Percentiles rank a stretch among this genome's conserved stretches.
Evolutionary conservation across 805 yeast genomes (phyloP).

Genomic region (Maudiozyma turicensis): DNA sequence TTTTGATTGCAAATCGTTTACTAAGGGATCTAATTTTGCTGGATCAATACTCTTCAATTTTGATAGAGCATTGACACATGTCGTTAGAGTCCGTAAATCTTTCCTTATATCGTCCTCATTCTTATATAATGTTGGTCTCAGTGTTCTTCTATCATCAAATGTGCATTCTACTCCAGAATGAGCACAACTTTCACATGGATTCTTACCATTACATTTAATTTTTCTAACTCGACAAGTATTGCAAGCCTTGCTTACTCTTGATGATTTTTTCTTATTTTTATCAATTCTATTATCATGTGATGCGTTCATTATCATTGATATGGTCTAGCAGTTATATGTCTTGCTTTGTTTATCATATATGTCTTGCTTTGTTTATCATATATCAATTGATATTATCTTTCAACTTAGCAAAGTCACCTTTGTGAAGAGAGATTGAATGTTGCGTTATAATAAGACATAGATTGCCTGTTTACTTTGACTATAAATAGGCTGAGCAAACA

Average conservation of each 20-base stretch:
- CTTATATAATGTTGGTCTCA: conserved; percentile 1
- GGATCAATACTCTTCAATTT: neutral
- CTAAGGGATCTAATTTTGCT: neutral
- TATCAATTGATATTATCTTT: too few relatives aligned
- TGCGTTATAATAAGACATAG: too few relatives aligned
- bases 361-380: too few relatives aligned
- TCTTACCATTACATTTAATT: conserved; percentile 46
- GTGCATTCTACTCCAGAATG: conserved; percentile 7
- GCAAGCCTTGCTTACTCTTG: conserved; percentile 35
- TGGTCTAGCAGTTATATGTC: neutral
- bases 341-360: too few relatives aligned
- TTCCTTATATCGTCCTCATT: conserved; percentile 3
- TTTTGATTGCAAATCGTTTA: conserved; percentile 2
- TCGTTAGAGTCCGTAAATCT: conserved; percentile 3
- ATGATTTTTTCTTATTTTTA: neutral
- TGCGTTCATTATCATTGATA: neutral
- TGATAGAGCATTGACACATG: conserved; percentile 3
- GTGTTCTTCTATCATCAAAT: neutral
- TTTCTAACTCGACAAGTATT: conserved; percentile 46
- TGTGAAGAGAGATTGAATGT: too few relatives aligned
- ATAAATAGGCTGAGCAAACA: too few relatives aligned
- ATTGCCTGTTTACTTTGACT: too few relatives aligned
- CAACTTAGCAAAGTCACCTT: too few relatives aligned
- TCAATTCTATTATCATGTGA: neutral
- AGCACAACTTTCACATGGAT: conserved; percentile 41